These are phyloP conservation scores for Jamesozyma gamospora DNA, from an alignment of 805 yeast genomes.

Conservation along the genomic window DNA sequence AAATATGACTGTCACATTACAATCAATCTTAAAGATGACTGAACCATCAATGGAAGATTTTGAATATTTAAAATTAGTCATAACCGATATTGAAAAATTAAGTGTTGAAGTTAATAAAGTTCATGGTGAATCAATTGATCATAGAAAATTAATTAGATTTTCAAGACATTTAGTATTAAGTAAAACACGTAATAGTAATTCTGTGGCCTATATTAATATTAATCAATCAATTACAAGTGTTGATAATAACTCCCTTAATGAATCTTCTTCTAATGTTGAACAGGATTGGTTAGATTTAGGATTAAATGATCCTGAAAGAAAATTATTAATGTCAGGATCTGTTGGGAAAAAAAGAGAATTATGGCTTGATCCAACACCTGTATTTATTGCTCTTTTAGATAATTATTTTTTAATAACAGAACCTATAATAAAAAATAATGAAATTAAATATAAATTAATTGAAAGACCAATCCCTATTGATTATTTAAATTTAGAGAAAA, in stretches of 20 bases:
- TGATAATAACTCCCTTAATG: neutral
- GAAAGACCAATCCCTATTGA: slow-evolving; percentile 57
- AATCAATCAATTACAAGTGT: neutral
- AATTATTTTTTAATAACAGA: slow-evolving; percentile 62
- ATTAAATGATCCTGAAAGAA: slow-evolving; percentile 45
- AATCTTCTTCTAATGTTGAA: neutral
- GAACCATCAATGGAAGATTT: slow-evolving; percentile 43
- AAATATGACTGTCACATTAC: slow-evolving; percentile 51
- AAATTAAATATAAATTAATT: slow-evolving; percentile 32
- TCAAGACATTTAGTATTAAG: slow-evolving; percentile 29
- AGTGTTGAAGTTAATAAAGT: slow-evolving; percentile 51
- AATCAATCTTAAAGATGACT: slow-evolving; percentile 45
- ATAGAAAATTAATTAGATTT: slow-evolving; percentile 44
- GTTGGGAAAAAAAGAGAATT: slow-evolving; percentile 54
- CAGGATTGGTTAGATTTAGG: slow-evolving; percentile 34
- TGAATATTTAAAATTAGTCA: slow-evolving; percentile 40
- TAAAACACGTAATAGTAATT: slow-evolving; percentile 14
- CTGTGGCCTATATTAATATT: slow-evolving; percentile 22
- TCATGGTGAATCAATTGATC: slow-evolving; percentile 52
- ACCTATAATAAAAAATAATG: slow-evolving; percentile 34
- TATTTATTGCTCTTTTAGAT: slow-evolving; percentile 53
- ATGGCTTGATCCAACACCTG: slow-evolving; percentile 44
- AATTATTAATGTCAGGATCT: slow-evolving; percentile 47
- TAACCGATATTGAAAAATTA: slow-evolving; percentile 44
- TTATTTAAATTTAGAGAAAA: slow-evolving; percentile 44